Evolutionary conservation across 2,329 filamentous ascomycete genomes (phyloP).

Genomic region (Ceratocystis diversiconidia): DNA sequence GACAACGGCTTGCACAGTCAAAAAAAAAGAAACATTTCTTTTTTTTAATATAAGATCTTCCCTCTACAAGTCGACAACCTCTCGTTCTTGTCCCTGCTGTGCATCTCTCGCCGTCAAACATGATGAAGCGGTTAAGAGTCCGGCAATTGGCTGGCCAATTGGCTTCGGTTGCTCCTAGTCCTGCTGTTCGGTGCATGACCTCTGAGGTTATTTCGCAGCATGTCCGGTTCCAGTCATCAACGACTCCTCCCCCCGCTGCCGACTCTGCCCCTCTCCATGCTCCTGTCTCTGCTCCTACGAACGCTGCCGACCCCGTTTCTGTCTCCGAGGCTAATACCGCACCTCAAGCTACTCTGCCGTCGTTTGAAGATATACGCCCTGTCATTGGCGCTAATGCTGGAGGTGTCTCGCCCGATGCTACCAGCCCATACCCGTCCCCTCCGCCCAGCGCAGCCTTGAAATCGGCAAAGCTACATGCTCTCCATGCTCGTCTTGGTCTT

Average conservation of each 20-base stretch:
- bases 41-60: neutral
- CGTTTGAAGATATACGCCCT: slow-evolving; percentile 16
- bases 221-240: slow-evolving; percentile 26
- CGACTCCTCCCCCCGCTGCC: slow-evolving; percentile 21
- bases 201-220: slow-evolving; percentile 14
- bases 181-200: slow-evolving; percentile 7
- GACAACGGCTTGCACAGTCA: neutral
- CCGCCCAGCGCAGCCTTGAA: slow-evolving; percentile 48
- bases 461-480: slow-evolving; percentile 81
- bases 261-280: slow-evolving; percentile 20
- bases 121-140: slow-evolving; percentile 19
- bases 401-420: slow-evolving; percentile 25
- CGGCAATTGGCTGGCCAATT: slow-evolving; percentile 18
- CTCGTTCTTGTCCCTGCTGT: neutral
- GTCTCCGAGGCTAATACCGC: slow-evolving; percentile 18
- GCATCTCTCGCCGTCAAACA: slow-evolving; percentile 9
- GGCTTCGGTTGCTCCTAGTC: slow-evolving; percentile 14
- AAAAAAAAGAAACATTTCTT: neutral
- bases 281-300: slow-evolving; percentile 21
- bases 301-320: slow-evolving; percentile 19
- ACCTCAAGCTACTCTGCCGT: slow-evolving; percentile 13
- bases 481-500: slow-evolving; percentile 78
- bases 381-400: slow-evolving; percentile 23
- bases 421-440: slow-evolving; percentile 50
- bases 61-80: slow-evolving; percentile 2